Conservation (phyloP, 192 early-diverging fungal genomes). For the Fimicolochytrium jonesii region DNA sequence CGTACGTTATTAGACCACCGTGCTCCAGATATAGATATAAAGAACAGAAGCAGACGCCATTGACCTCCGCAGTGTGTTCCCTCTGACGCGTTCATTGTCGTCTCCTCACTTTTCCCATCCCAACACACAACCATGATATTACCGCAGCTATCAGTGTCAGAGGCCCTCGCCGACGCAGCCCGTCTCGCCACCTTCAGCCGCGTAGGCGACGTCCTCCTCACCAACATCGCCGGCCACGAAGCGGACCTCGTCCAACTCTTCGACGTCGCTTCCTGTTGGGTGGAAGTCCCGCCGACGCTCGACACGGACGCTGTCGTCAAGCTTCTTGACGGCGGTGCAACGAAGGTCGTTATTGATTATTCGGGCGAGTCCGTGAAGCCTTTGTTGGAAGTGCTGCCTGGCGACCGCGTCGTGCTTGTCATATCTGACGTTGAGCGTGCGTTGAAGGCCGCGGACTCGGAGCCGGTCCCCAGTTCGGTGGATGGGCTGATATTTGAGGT, state of each 20-base stretch:
- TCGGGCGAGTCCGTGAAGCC: neutral
- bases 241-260: neutral
- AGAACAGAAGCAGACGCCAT: too few relatives aligned
- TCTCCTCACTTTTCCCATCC: too few relatives aligned
- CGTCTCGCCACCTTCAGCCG: neutral
- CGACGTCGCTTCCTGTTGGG: neutral
- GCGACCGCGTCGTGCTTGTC: slow-evolving; percentile 16
- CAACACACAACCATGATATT: slow-evolving; percentile 23
- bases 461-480: neutral
- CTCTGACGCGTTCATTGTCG: too few relatives aligned
- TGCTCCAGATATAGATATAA: too few relatives aligned
- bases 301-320: neutral
- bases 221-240: neutral
- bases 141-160: neutral
- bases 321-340: slow-evolving; percentile 23
- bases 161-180: neutral
- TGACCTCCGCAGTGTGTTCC: too few relatives aligned
- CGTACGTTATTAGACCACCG: too few relatives aligned
- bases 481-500: neutral
- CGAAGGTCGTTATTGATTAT: slow-evolving; percentile 13
- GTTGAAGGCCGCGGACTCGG: neutral
- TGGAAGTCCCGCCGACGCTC: neutral
- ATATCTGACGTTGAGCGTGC: neutral
- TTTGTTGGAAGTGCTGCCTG: neutral
- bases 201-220: slow-evolving; percentile 16